These are phyloP conservation scores for Zygotorulaspora danielsina DNA, from an alignment of 805 yeast species.

Conservation along the genomic window DNA sequence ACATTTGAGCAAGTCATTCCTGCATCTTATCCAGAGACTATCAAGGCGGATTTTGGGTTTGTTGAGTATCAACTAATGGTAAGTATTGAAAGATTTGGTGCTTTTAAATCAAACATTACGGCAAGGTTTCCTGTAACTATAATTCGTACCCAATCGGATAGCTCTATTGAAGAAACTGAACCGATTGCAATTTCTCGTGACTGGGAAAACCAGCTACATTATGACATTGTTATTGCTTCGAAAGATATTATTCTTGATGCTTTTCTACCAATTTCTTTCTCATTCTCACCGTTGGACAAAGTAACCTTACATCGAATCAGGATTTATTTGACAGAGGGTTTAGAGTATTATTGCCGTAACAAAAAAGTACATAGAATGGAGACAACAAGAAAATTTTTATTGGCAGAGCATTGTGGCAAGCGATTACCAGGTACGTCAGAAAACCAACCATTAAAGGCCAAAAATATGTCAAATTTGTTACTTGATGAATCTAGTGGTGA, in stretches of 20 bases:
- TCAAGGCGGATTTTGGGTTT: conserved; percentile 73
- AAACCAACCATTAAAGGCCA: conserved; percentile 34
- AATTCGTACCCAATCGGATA: conserved; percentile 72
- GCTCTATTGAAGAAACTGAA: conserved; percentile 81
- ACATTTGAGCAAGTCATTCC: conserved; percentile 88
- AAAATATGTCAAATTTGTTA: conserved; percentile 40
- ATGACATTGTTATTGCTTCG: conserved; percentile 87
- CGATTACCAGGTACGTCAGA: conserved; percentile 33
- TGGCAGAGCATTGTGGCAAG: conserved; percentile 76
- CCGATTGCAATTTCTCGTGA: conserved; percentile 87
- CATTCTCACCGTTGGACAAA: conserved; percentile 82
- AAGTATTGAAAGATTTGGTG: conserved; percentile 67
- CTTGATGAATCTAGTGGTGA: conserved; percentile 48
- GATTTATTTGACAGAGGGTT: conserved; percentile 78
- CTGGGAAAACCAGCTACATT: conserved; percentile 90
- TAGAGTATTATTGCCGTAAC: conserved; percentile 83
- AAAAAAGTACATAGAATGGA: conserved; percentile 89
- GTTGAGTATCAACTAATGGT: conserved; percentile 71
- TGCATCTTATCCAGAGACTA: conserved; percentile 75
- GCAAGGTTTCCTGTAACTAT: conserved; percentile 62
- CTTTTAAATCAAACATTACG: conserved; percentile 72
- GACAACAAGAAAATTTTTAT: conserved; percentile 74
- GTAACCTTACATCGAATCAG: conserved; percentile 80
- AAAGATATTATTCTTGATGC: conserved; percentile 83
- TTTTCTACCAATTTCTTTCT: conserved; percentile 76